Base-by-base conservation (phyloP, 2,329 filamentous ascomycete genomes). In the Lachnellula occidentalis region DNA sequence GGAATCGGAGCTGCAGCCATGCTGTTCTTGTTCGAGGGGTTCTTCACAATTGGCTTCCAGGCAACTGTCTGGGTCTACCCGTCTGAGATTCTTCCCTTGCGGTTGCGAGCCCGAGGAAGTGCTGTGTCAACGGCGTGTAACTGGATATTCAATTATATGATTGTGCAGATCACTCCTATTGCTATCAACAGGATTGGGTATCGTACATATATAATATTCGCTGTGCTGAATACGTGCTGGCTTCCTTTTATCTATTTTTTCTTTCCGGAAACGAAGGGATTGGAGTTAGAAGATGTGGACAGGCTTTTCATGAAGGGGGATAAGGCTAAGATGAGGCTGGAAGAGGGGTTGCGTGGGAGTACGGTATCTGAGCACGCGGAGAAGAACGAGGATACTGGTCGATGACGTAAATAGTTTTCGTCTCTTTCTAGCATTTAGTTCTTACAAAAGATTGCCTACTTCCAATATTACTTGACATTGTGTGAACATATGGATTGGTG, bases 61-160 rank as follows among this genome's bases (percentile, higher is more conserved):
- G 78, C 78, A 12, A 80, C 83, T 66, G 78, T 80, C 1, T 84
- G 80, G 80, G 70, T 83, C 11, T 83, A 81, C 64, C 78, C 80
- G 2, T 78, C 80, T 34, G 81, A 85, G 61, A 77, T 84, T 57
- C 77, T 78, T 51, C 78, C 81, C 4, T 69, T 84, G 53, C 73
- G 76, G 58, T 80, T 82, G 21, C 21, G 43, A n/a, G 19, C 43
- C 2, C 21, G 43, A 6, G 43, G 43, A 8, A 24, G 22, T 8
- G 43, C 43, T 2, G 21, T 34, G 5, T 6, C 21, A 11, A 31
- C 3, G 78, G 75, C 55, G 50, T 24, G 19, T n/a, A 46, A 72
- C 53, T 73, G 70, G 70, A 54, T 62, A 14, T 57, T 54, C 63
- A 71, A 71, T 53, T 72, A 72, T 36, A 55, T 64, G 15, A 57